Evolutionary conservation across 179 eudicot genomes (phyloP).

Genomic region (Carnegiea gigantea): DNA sequence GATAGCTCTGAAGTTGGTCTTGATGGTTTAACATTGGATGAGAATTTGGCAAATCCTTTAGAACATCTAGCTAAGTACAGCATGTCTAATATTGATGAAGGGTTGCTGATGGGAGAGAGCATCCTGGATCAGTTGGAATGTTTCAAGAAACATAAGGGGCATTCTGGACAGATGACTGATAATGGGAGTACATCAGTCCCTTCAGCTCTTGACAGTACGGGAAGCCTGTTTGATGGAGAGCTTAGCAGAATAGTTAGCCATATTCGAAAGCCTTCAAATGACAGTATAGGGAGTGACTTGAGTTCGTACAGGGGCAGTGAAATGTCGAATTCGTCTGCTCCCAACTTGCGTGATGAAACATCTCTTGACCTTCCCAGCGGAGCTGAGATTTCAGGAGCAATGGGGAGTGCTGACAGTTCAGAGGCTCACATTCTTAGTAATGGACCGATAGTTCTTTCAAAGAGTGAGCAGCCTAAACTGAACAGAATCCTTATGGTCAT

Average conservation of each 20-base stretch:
- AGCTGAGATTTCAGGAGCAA: conserved; percentile 42
- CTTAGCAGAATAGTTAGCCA: conserved; percentile 34
- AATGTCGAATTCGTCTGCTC: conserved; percentile 43
- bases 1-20: conserved; percentile 61
- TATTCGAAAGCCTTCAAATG: conserved; percentile 57
- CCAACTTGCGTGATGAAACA: conserved; percentile 39
- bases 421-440: conserved; percentile 37
- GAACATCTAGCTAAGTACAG: conserved; percentile 52
- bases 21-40: conserved; percentile 56
- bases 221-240: conserved; percentile 40
- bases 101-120: conserved; percentile 73
- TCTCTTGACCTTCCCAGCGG: conserved; percentile 34
- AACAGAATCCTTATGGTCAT: conserved; percentile 60
- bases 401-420: conserved; percentile 37
- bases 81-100: conserved; percentile 67
- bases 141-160: conserved; percentile 46
- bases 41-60: conserved; percentile 56
- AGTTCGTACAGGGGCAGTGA: conserved; percentile 57
- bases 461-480: conserved; percentile 67
- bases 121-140: conserved; percentile 74
- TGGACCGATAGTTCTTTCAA: conserved; percentile 56
- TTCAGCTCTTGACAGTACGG: conserved; percentile 34
- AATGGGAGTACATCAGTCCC: conserved; percentile 48
- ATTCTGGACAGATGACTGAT: conserved; percentile 34
- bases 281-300: conserved; percentile 59